phyloP scores from a whole-genome alignment of 2,329 filamentous ascomycete species.

The Pestalotiopsis sp. region DNA sequence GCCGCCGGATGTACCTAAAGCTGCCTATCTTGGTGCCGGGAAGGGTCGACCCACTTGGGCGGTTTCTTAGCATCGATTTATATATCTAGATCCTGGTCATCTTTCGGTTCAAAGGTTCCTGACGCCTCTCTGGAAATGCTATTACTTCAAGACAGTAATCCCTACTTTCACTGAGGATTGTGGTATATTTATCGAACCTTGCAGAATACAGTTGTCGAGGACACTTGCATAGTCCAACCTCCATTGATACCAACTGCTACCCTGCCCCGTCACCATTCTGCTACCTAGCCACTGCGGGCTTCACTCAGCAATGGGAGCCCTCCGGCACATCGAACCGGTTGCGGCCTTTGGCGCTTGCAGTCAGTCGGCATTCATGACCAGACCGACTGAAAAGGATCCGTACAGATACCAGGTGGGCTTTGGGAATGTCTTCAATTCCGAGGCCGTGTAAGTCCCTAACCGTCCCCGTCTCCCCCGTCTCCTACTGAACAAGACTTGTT shows the following conservation, averaged over 20 bases:
- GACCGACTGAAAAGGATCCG: constrained; percentile 18
- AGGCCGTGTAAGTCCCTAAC: constrained; percentile 21
- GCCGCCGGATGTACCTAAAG: background rate
- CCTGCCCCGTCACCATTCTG: background rate
- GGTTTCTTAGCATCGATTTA: background rate
- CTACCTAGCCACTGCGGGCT: background rate
- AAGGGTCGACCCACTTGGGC: constrained; percentile 10
- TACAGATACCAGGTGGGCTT: constrained; percentile 26
- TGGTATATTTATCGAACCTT: too few species aligned
- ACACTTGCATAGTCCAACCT: too few species aligned
- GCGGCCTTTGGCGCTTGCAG: constrained; percentile 15
- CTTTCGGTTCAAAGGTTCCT: background rate
- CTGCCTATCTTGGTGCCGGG: constrained; percentile 6
- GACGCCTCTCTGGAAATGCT: background rate
- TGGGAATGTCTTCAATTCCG: constrained; percentile 24
- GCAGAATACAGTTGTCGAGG: too few species aligned
- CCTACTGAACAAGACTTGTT: background rate
- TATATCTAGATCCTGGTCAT: constrained; percentile 2
- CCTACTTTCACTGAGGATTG: too few species aligned
- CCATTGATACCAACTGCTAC: too few species aligned
- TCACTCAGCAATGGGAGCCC: constrained; percentile 6
- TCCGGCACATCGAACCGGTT: background rate
- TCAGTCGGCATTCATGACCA: constrained; percentile 19
- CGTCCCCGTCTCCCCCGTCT: background rate
- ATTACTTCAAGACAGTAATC: background rate